phyloP scores from a whole-genome alignment of 2,329 filamentous ascomycete species.

The Pestalotiopsis fici region DNA sequence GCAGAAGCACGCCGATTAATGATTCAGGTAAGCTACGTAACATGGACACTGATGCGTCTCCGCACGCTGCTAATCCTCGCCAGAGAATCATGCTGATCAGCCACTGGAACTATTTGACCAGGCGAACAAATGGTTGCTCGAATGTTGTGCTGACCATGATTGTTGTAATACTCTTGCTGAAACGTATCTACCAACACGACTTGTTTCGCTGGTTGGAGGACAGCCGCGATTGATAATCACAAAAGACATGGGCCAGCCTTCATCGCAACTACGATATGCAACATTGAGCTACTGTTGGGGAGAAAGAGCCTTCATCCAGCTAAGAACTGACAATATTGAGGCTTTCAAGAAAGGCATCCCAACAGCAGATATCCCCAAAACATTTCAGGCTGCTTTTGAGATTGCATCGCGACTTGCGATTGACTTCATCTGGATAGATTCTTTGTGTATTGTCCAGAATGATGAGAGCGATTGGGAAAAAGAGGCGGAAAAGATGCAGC shows the following conservation, averaged over 20 bases:
- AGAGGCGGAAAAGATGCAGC: neutral
- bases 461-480: neutral
- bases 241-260: accelerated
- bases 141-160: neutral
- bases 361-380: neutral
- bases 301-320: neutral
- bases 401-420: neutral
- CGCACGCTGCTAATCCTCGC: neutral
- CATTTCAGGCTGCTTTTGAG: neutral
- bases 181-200: neutral
- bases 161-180: neutral
- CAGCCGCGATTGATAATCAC: neutral
- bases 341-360: neutral
- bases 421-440: neutral
- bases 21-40: too few species aligned
- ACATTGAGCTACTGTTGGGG: neutral
- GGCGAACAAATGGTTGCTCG: neutral
- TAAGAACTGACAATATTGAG: neutral
- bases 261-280: neutral
- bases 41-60: too few species aligned
- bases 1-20: too few species aligned
- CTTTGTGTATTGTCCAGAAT: neutral
- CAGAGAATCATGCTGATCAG: neutral
- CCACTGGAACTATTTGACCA: neutral
- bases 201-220: neutral